These are phyloP conservation scores for Nothopassalora personata DNA, from an alignment of 2,329 filamentous ascomycete genomes.

Conservation along the genomic window DNA sequence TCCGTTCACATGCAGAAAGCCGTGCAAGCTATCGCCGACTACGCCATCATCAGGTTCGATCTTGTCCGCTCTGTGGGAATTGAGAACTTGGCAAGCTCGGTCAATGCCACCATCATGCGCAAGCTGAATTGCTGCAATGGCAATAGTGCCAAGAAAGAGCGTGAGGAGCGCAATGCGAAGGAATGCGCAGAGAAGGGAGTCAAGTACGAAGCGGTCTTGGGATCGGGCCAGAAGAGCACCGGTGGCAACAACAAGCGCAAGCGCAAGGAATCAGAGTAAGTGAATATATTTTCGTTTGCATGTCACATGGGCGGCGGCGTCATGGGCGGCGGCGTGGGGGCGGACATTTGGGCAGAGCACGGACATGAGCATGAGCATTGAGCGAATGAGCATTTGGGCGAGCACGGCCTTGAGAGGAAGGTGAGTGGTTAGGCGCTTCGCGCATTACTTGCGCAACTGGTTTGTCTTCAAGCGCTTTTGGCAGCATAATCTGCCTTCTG, in stretches of 20 bases:
- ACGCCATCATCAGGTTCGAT: constrained; percentile 4
- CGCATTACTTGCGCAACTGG: neutral
- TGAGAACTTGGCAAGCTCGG: neutral
- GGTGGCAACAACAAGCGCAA: constrained; percentile 2
- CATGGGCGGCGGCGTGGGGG: too few species aligned
- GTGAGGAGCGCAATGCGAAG: neutral
- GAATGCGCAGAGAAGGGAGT: neutral
- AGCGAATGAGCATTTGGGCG: neutral
- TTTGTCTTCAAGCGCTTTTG: neutral
- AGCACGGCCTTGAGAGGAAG: neutral
- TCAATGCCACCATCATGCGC: neutral
- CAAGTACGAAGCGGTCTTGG: neutral
- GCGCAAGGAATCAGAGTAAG: neutral
- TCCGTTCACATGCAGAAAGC: neutral
- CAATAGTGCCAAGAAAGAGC: neutral
- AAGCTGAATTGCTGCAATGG: constrained; percentile 1
- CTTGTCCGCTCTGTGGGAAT: neutral
- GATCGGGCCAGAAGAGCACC: neutral
- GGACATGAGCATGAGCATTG: neutral
- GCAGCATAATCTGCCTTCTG: neutral
- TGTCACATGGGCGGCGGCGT: neutral
- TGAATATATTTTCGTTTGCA: neutral
- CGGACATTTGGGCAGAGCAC: neutral
- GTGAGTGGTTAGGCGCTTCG: neutral
- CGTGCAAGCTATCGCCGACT: neutral